Conservation (phyloP, 2,329 filamentous ascomycete species). For the Hymenoscyphus fraxineus region DNA sequence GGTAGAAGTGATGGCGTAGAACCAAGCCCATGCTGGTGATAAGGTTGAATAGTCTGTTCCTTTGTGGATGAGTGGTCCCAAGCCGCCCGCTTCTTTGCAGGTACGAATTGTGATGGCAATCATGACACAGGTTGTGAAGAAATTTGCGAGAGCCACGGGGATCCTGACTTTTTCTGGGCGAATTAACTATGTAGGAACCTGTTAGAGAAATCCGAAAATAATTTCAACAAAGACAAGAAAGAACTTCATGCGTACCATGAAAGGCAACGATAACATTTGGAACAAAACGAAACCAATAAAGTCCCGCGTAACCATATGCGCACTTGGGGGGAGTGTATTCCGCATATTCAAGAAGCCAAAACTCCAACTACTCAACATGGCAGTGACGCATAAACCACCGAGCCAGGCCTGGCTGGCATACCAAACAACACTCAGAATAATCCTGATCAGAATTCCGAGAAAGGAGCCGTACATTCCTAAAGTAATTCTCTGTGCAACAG, state of each 20-base stretch:
- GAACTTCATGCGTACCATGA: background rate
- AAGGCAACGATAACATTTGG: constrained; percentile 35
- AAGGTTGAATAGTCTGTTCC: background rate
- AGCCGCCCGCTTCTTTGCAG: constrained; percentile 39
- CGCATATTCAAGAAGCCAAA: constrained; percentile 36
- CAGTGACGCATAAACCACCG: constrained; percentile 40
- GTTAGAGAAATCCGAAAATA: background rate
- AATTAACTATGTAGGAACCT: constrained; percentile 38
- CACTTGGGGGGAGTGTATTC: constrained; percentile 35
- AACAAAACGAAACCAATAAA: constrained; percentile 39
- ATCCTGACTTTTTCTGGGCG: constrained; percentile 40
- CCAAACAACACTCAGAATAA: constrained; percentile 37
- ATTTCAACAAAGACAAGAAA: background rate
- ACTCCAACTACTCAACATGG: constrained; percentile 36
- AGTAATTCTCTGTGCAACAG: constrained; percentile 39
- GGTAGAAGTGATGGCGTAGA: constrained; percentile 6
- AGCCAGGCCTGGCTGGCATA: constrained; percentile 34
- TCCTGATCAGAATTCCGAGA: constrained; percentile 36
- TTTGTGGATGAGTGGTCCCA: constrained; percentile 25
- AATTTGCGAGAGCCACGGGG: constrained; percentile 37
- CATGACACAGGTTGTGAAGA: constrained; percentile 37
- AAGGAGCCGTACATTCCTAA: constrained; percentile 39
- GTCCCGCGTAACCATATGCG: constrained; percentile 36
- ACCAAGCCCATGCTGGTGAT: background rate
- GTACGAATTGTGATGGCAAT: background rate